phyloP scores from a whole-genome alignment of 129 eudicot genomes.

The Heracleum sosnowskyi region DNA sequence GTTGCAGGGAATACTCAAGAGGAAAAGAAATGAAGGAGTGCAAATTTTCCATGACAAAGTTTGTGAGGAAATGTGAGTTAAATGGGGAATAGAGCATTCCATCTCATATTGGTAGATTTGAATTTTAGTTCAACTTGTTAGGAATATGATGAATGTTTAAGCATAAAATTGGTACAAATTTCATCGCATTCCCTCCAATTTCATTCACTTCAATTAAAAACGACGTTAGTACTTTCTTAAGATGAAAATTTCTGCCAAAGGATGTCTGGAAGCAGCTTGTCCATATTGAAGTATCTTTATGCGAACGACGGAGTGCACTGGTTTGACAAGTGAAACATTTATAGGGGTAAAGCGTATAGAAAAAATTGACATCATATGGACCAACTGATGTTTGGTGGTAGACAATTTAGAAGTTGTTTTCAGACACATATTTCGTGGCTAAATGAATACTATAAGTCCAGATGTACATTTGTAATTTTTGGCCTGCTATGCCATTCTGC shows the following conservation, averaged over 20 bases:
- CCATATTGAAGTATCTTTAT: not conserved
- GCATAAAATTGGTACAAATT: not conserved
- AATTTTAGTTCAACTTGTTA: no score
- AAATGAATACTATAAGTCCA: not conserved
- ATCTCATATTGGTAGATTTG: not conserved
- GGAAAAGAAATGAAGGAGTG: no score
- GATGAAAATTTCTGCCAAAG: no score
- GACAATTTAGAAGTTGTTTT: not conserved
- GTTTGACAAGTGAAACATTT: not conserved
- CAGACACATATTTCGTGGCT: not conserved
- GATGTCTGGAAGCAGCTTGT: not conserved
- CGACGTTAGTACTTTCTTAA: not conserved
- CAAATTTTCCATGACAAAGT: not conserved
- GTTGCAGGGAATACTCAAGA: no score
- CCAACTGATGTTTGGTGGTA: not conserved
- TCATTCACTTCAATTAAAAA: not conserved
- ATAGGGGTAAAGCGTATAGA: not conserved
- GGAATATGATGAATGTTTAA: not conserved
- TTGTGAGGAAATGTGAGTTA: no score
- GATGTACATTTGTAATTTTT: not conserved
- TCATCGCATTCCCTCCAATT: not conserved
- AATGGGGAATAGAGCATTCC: not conserved
- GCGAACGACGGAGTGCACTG: not conserved
- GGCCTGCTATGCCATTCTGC: not conserved
- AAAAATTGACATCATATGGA: not conserved